Conservation (phyloP, 495 filamentous ascomycete species). For the Aspergillus avenaceus region DNA sequence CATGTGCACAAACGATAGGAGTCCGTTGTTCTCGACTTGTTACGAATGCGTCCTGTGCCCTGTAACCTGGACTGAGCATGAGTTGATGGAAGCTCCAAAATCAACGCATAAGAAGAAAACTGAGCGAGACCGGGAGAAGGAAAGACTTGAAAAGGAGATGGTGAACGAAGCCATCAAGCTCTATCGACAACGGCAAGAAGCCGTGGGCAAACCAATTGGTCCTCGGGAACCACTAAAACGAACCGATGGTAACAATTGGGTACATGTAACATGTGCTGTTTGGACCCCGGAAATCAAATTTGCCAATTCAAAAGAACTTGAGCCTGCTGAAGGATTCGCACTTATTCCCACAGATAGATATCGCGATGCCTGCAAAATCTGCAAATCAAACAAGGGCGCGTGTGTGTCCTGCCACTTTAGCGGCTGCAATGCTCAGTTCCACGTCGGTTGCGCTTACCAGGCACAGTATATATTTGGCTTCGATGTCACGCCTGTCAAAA, state of each 20-base stretch:
- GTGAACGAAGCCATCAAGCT: constrained; percentile 67
- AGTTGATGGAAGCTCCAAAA: constrained; percentile 81
- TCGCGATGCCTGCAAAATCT: constrained; percentile 78
- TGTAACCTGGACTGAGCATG: constrained; percentile 64
- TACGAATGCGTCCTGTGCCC: constrained; percentile 94
- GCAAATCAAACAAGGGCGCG: constrained; percentile 62
- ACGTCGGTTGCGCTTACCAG: constrained; percentile 85
- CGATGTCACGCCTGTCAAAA: constrained; percentile 86
- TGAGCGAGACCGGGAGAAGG: constrained; percentile 86
- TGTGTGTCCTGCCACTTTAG: constrained; percentile 69
- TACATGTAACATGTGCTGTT: constrained; percentile 90
- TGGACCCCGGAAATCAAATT: constrained; percentile 93
- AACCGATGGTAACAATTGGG: constrained; percentile 94
- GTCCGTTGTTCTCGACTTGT: constrained; percentile 75
- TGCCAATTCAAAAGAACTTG: constrained; percentile 72
- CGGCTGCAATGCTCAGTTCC: constrained; percentile 75
- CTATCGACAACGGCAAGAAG: constrained; percentile 78
- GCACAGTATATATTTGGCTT: constrained; percentile 81
- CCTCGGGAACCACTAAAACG: constrained; percentile 91
- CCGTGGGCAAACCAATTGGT: constrained; percentile 70
- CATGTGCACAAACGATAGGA: constrained; percentile 90
- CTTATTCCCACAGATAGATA: constrained; percentile 65
- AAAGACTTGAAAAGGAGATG: constrained; percentile 76
- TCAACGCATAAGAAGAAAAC: constrained; percentile 88
- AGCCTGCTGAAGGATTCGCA: constrained; percentile 82